Evolutionary conservation across 805 yeast species (phyloP), one percentile per base, ranked within the genome.

Genomic region (Sungouiella blattae): DNA sequence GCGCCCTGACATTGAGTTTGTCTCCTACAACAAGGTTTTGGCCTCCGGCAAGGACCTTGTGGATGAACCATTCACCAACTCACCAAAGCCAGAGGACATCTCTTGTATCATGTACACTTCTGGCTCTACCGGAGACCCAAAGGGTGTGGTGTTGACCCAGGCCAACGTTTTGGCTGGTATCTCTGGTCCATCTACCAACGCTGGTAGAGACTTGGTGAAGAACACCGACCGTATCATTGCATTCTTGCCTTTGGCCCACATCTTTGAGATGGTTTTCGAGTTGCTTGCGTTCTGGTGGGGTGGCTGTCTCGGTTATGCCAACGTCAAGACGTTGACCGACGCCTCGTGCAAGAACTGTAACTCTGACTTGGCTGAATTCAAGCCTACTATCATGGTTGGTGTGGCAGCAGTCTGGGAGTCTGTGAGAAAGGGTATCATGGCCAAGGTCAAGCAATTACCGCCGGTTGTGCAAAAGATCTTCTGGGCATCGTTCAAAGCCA

Each of bases 381-480:
- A 79, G 60, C 98, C 98, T 40, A 85, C 96, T 4, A 64, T 89
- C 49, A 85, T 93, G 96, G 96, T 88, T 46, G 98, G 96, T 62
- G 98, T 93, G 38, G 97, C 97, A 12, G 96, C 98, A 4, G 97
- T 93, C 35, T 93, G 96, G 95, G 98, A 93, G 70, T 74, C 83
- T 25, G 87, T 93, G 42, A 83, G 89, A 62, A 93, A 93, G 71
- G 98, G 98, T 40, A 83, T 93, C 40, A 42, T 87, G 39, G 76
- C 76, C 36, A 88, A 89, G 66, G 76, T 93, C 47, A 68, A 71
- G 47, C 74, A 78, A 52, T 71, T 72, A 52, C 83, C 95, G 12
- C 51, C 77, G 11, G 49, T 80, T 16, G 72, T 75, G 21, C 95
- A 87, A 64, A 84, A 77, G 58, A 54, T 91, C 29, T 93, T 93